A percentile compares a stretch with the other conserved stretches of the same genome.
These are phyloP conservation scores for Acrodontium crateriforme DNA, from an alignment of 2,329 filamentous ascomycete genomes.

Conservation along the genomic window DNA sequence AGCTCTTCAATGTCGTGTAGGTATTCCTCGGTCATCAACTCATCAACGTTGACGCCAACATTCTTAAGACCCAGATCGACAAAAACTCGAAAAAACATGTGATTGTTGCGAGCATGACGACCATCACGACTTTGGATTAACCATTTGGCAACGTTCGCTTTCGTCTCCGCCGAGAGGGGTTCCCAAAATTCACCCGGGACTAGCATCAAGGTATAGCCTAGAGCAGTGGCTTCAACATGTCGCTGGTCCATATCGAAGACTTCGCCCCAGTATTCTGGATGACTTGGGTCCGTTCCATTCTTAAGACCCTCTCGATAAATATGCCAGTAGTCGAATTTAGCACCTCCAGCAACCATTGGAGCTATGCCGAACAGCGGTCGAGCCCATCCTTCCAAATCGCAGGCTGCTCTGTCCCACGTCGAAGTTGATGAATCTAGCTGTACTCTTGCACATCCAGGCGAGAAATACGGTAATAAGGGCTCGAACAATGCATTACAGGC, in stretches of 20 bases:
- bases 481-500: slow-evolving; percentile 45
- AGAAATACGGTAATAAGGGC: slow-evolving; percentile 59
- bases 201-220: slow-evolving; percentile 61
- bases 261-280: slow-evolving; percentile 61
- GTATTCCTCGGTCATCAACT: slow-evolving; percentile 59
- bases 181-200: slow-evolving; percentile 52
- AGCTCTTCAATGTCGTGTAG: slow-evolving; percentile 55
- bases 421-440: no score
- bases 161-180: slow-evolving; percentile 47
- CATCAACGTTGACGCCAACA: no score
- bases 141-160: slow-evolving; percentile 55
- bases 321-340: slow-evolving; percentile 47
- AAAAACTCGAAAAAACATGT: slow-evolving; percentile 74
- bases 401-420: no score
- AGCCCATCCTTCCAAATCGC: slow-evolving; percentile 63
- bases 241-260: slow-evolving; percentile 65
- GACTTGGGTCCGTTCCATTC: slow-evolving; percentile 55
- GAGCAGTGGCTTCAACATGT: slow-evolving; percentile 75
- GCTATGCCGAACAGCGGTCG: slow-evolving; percentile 65
- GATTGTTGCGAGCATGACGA: slow-evolving; percentile 55
- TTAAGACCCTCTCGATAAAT: slow-evolving; percentile 59
- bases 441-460: slow-evolving; percentile 48
- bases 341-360: slow-evolving; percentile 54
- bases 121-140: slow-evolving; percentile 67
- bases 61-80: slow-evolving; percentile 66